A percentile compares a stretch with the other conserved stretches of the same genome.
Conservation (phyloP, 2,329 filamentous ascomycete species). For the Phyllosticta citriasiana region DNA sequence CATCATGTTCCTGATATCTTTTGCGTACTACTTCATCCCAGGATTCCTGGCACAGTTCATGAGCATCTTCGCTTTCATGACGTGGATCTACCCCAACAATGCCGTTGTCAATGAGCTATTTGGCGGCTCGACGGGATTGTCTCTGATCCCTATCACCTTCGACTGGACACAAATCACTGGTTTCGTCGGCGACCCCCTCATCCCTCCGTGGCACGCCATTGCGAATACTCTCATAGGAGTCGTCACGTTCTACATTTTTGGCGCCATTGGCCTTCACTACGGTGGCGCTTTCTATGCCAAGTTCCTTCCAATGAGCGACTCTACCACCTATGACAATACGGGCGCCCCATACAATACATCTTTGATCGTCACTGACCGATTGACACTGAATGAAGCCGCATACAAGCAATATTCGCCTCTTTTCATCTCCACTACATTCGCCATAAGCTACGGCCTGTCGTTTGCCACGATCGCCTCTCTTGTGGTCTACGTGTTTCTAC, state of each 20-base stretch:
- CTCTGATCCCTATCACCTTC: constrained; percentile 16
- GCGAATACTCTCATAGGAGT: constrained; percentile 42
- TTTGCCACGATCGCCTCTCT: constrained; percentile 21
- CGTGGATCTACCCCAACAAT: constrained; percentile 43
- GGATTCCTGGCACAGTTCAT: not conserved
- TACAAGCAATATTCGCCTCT: constrained; percentile 28
- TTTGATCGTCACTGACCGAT: constrained; percentile 3
- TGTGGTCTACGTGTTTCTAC: constrained; percentile 16
- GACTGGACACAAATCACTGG: constrained; percentile 12
- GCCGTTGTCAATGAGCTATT: constrained; percentile 21
- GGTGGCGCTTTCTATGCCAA: constrained; percentile 49
- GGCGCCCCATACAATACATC: constrained; percentile 15
- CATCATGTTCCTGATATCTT: constrained; percentile 16
- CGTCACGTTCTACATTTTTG: constrained; percentile 16
- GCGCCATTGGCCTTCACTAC: constrained; percentile 34
- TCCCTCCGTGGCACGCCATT: constrained; percentile 41
- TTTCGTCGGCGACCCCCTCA: constrained; percentile 11
- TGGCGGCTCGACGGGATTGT: constrained; percentile 11
- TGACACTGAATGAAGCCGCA: constrained; percentile 20
- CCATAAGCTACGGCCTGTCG: not conserved
- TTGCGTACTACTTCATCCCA: constrained; percentile 12
- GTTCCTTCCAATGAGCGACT: constrained; percentile 11
- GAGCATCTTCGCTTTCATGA: constrained; percentile 4
- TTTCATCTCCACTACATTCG: constrained; percentile 16
- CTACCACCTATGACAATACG: constrained; percentile 23